Base-by-base conservation (phyloP, 2,329 filamentous ascomycete genomes). In the Nemania serpens region DNA sequence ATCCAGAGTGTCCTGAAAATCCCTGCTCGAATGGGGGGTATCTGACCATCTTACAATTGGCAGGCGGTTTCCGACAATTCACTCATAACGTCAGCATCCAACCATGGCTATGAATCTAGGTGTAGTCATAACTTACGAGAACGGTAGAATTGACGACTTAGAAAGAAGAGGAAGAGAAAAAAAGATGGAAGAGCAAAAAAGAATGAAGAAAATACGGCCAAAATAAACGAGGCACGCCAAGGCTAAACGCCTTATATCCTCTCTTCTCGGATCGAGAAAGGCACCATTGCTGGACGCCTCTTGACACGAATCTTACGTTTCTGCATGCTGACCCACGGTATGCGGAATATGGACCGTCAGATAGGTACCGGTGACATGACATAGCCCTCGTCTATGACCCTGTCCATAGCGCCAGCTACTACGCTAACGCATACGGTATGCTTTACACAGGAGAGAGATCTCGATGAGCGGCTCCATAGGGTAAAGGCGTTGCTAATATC, bases 341-440 rank as follows among this genome's bases (percentile, higher is more conserved):
- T 46, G 42, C 13, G 39, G 41, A 45, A 34, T 36, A 57, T 50
- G 39, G 39, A 36, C 37, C 18, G 18, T n/a, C 12, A 22, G 43
- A 45, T 57, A 50, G 43, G 53, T 57, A 50, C 25, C 20, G 37
- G 39, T 37, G 29, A 36, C 39, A 51, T 15, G 22, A 36, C 39
- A 51, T 15, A n/a, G 17, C 7, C 37, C 39, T 57, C 41, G 10
- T 33, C 5, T 13, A 22, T 20, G 37, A 56, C 43, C 20, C 46
- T 36, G 25, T 36, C 12, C 46, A 36, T 50, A 17, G 37, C 29
- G 37, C 25, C 7, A 3, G 29, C 50, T 57, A 25, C 46, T 57
- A 57, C 55, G 55, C 55, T 57, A 49, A 57, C 37, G 39, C 29
- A 45, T 45, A 45, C 29, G 11, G 39, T 37, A 48, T 55, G 39